Conservation (phyloP, 2,329 filamentous ascomycete species). For the Arthroderma sp. region DNA sequence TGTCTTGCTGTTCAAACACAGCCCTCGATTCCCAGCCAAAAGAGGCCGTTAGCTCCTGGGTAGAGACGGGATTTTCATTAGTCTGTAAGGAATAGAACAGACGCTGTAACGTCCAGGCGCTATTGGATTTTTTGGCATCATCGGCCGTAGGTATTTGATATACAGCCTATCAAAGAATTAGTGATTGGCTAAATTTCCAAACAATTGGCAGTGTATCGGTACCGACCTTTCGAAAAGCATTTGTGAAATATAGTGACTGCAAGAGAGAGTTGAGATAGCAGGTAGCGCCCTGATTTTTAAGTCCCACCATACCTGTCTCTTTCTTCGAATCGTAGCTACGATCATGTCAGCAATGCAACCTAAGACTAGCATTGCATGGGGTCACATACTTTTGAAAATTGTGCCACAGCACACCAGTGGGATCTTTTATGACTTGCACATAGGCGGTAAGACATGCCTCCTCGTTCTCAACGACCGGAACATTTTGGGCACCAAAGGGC, state of each 20-base stretch:
- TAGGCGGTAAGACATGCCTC: constrained; percentile 35
- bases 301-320: constrained; percentile 89
- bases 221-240: constrained; percentile 77
- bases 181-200: background rate
- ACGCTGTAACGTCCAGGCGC: constrained; percentile 83
- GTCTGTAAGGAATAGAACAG: constrained; percentile 93
- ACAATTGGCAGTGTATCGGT: background rate
- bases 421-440: constrained; percentile 37
- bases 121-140: constrained; percentile 69
- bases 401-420: constrained; percentile 37
- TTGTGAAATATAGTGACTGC: constrained; percentile 75
- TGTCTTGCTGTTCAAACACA: constrained; percentile 97
- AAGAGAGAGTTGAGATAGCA: constrained; percentile 78
- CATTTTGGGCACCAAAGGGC: constrained; percentile 54
- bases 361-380: background rate
- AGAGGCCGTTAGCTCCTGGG: constrained; percentile 84
- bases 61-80: constrained; percentile 68
- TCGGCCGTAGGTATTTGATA: constrained; percentile 91
- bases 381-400: constrained; percentile 30
- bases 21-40: constrained; percentile 98
- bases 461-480: constrained; percentile 41
- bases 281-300: constrained; percentile 92
- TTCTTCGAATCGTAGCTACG: constrained; percentile 89
- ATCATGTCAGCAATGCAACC: constrained; percentile 33
- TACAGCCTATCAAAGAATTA: constrained; percentile 50